Conservation (phyloP, 345 rosid genomes). For the Anacardium occidentale region DNA sequence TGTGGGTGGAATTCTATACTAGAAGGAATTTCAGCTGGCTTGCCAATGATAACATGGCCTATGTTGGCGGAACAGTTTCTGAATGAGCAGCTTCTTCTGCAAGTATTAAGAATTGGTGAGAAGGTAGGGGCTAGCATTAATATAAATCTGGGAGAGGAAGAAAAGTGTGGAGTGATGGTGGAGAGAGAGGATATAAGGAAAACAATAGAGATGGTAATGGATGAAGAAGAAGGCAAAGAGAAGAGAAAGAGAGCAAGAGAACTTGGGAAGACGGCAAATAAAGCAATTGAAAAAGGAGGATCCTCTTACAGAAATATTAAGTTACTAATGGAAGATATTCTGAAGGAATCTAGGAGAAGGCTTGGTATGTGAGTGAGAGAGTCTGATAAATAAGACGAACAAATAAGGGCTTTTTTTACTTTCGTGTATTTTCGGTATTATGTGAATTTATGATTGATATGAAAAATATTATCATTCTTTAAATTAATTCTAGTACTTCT, state of each 20-base stretch:
- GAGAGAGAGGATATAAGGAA: neutral
- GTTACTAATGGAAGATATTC: neutral
- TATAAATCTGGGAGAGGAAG: neutral
- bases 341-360: neutral
- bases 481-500: no score
- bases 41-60: slow-evolving; percentile 14
- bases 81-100: slow-evolving; percentile 4
- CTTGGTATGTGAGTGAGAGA: neutral
- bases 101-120: slow-evolving; percentile 2
- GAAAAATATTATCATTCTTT: no score
- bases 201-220: slow-evolving; percentile 2
- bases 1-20: slow-evolving; percentile 12
- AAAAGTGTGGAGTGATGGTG: neutral
- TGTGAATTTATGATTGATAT: no score
- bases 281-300: neutral
- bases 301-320: slow-evolving; percentile 1
- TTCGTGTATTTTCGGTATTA: no score
- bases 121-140: neutral
- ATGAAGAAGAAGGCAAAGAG: neutral
- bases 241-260: neutral
- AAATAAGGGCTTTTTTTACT: no score
- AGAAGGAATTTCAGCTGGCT: slow-evolving; percentile 1
- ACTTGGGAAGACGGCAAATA: slow-evolving; percentile 3
- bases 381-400: no score
- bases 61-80: slow-evolving; percentile 8